A percentile compares a stretch with the other conserved stretches of the same genome.
These are phyloP conservation scores for Trichoderma citrinoviride DNA, from an alignment of 2,329 filamentous ascomycete species.

Conservation along the genomic window DNA sequence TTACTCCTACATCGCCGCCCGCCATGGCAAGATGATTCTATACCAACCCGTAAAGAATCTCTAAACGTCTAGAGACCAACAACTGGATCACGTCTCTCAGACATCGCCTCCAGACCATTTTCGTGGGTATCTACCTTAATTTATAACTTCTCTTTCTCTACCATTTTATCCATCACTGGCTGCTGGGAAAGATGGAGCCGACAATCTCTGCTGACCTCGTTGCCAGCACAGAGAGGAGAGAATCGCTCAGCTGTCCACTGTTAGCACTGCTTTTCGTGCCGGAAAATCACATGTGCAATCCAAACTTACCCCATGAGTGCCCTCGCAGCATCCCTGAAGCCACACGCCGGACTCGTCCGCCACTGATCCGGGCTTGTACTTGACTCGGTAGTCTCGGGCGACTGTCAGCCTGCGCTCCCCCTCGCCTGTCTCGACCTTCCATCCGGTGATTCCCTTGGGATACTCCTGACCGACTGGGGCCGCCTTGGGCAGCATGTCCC, in stretches of 20 bases:
- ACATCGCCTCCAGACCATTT: neutral
- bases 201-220: conserved; percentile 76
- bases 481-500: conserved; percentile 61
- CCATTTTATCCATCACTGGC: neutral
- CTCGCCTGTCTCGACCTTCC: conserved; percentile 41
- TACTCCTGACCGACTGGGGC: conserved; percentile 32
- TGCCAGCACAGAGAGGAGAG: conserved; percentile 74
- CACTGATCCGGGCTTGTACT: conserved; percentile 67
- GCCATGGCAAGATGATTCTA: neutral
- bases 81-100: neutral
- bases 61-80: neutral
- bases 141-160: neutral
- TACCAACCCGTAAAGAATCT: neutral
- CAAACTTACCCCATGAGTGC: conserved; percentile 78
- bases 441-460: conserved; percentile 39
- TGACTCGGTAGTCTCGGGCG: conserved; percentile 72
- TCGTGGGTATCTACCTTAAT: conserved; percentile 10
- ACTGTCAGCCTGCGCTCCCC: conserved; percentile 59
- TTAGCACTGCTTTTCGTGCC: neutral
- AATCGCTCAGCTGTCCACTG: conserved; percentile 66
- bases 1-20: neutral
- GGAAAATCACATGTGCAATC: neutral
- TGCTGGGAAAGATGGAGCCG: conserved; percentile 61
- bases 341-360: conserved; percentile 75
- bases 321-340: conserved; percentile 92